Evolutionary conservation across 345 rosid genomes (phyloP).

Genomic region (Crucihimalaya himalaica): DNA sequence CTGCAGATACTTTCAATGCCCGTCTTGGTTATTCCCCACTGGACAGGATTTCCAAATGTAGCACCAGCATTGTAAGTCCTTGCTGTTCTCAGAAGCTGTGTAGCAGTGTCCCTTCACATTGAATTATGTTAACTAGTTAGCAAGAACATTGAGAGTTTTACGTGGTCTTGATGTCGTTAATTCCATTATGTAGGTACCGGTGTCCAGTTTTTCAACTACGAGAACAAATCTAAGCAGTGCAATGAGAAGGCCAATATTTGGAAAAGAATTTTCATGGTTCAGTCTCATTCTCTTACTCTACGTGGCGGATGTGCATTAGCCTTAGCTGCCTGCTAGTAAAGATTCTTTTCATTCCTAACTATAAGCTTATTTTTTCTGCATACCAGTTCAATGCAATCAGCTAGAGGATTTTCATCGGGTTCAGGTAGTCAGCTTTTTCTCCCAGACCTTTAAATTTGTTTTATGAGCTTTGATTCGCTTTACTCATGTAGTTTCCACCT

Average conservation of each 20-base stretch:
- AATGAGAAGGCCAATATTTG: constrained; percentile 38
- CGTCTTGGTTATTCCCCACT: constrained; percentile 40
- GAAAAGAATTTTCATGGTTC: constrained; percentile 46
- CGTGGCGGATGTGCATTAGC: constrained; percentile 6
- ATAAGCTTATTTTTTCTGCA: constrained; percentile 7
- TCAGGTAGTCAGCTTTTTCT: constrained; percentile 54
- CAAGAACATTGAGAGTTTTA: background rate
- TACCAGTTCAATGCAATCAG: constrained; percentile 52
- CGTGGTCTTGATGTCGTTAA: background rate
- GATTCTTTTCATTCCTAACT: background rate
- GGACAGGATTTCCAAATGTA: constrained; percentile 45
- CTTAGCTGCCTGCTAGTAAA: background rate
- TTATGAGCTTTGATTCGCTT: background rate
- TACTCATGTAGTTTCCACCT: constrained; percentile 13
- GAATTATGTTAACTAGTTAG: background rate
- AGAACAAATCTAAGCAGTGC: constrained; percentile 43
- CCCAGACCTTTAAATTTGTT: background rate
- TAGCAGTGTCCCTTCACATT: background rate
- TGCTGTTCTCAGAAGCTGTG: background rate
- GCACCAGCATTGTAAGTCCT: constrained; percentile 53
- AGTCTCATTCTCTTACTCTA: constrained; percentile 6
- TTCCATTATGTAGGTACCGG: constrained; percentile 46
- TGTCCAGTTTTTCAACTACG: constrained; percentile 37
- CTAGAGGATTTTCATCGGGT: constrained; percentile 75
- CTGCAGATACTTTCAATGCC: constrained; percentile 53